These are phyloP conservation scores for Coniella vitis DNA, from an alignment of 2,329 filamentous ascomycete genomes.

Conservation along the genomic window DNA sequence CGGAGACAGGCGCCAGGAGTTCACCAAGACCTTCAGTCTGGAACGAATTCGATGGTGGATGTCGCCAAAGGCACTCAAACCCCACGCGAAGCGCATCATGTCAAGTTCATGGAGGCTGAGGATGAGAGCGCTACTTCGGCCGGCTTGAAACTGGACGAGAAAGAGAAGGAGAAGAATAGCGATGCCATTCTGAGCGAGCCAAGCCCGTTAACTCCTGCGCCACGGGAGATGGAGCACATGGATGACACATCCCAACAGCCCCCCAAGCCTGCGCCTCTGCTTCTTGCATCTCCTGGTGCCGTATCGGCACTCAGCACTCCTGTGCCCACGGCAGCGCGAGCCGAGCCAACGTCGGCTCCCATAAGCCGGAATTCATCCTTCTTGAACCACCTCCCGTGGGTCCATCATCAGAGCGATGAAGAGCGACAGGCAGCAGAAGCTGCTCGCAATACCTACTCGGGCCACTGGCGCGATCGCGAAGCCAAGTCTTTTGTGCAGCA, in stretches of 20 bases:
- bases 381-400: constrained; percentile 11
- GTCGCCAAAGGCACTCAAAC: background rate
- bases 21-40: constrained; percentile 18
- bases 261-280: background rate
- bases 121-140: background rate
- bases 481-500: constrained; percentile 66
- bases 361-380: constrained; percentile 10
- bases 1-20: constrained; percentile 10
- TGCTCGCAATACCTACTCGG: constrained; percentile 55
- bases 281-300: background rate
- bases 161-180: constrained; percentile 1
- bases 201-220: background rate
- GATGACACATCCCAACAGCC: background rate
- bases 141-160: background rate
- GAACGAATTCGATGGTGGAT: constrained; percentile 1
- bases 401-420: constrained; percentile 28
- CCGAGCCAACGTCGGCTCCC: constrained; percentile 3
- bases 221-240: background rate
- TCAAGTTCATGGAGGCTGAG: constrained; percentile 43
- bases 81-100: constrained; percentile 33
- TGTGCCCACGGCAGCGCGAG: background rate
- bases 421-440: constrained; percentile 35
- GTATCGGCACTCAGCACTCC: background rate
- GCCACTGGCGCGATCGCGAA: constrained; percentile 58
- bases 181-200: background rate